These are phyloP conservation scores for Eucalyptus curtisii DNA, from an alignment of 345 rosid species.

Conservation along the genomic window DNA sequence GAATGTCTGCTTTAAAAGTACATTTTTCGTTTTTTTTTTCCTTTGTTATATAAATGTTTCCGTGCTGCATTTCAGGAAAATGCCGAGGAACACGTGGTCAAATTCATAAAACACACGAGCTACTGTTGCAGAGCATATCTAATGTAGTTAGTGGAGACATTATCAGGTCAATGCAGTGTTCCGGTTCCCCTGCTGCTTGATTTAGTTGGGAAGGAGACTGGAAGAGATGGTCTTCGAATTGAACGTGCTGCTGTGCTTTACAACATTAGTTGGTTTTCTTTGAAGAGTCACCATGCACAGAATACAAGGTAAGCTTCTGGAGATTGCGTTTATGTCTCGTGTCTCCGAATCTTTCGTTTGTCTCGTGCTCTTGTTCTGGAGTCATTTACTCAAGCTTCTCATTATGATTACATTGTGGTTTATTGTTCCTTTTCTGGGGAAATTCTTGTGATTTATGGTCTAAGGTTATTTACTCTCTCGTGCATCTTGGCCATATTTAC, in stretches of 20 bases:
- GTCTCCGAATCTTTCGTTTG: neutral
- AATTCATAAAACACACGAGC: constrained; percentile 53
- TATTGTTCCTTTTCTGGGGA: too few relatives aligned
- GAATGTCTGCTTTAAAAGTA: neutral
- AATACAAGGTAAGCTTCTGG: constrained; percentile 33
- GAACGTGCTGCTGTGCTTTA: constrained; percentile 63
- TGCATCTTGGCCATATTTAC: too few relatives aligned
- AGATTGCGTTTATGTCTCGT: neutral
- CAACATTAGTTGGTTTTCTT: constrained; percentile 45
- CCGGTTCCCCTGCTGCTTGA: constrained; percentile 30
- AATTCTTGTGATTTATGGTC: too few relatives aligned
- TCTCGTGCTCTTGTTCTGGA: too few relatives aligned
- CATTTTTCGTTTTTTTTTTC: neutral
- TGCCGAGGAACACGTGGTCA: constrained; percentile 36
- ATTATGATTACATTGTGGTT: too few relatives aligned
- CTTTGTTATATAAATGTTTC: neutral
- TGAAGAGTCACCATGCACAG: constrained; percentile 35
- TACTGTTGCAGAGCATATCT: constrained; percentile 41
- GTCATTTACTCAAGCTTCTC: too few relatives aligned
- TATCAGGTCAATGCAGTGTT: constrained; percentile 17
- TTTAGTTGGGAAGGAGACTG: constrained; percentile 46
- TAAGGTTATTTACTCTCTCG: too few relatives aligned
- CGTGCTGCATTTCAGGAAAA: constrained; percentile 42
- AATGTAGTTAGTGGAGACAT: constrained; percentile 31
- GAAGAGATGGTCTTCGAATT: constrained; percentile 46